Base-by-base conservation (phyloP, 192 early-diverging fungal genomes). In the Rhizoclosmatium sp. region DNA sequence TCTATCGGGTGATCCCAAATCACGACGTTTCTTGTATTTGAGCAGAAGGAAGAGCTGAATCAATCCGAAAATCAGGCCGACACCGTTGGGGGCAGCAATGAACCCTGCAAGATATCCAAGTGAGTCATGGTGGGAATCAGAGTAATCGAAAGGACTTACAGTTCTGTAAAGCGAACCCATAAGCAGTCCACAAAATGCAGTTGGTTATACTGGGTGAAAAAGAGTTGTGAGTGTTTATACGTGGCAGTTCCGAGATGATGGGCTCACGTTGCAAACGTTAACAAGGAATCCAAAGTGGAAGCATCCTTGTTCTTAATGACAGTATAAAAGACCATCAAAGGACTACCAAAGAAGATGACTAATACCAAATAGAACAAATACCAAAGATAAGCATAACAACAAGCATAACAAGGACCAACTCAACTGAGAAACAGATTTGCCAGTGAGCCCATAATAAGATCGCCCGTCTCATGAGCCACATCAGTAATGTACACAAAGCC, bases 281-380 rank as follows among this genome's bases (percentile, higher is more conserved):
- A 14, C 39, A 47, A 10, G 12, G 47, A 47, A 46, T 46, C 47
- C 42, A 69, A 47, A 4, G 42, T 19, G 0, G 1, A 0, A 47
- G 41, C 16, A 47, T 69, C 46, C 16, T 45, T 31, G 12, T 16
- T 14, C 31, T 23, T 39, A 12, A 69, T 47, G 41, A 69, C 67
- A 12, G 39, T 39, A 23, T 16, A 16, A 41, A 31, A 69, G 14
- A 47, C 46, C 21, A 12, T 16, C 21, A 69, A 45, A 19, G 67
- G 67, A 47, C 67, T 69, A 10, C 41, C 67, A 41, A 46, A 69
- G 45, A 69, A 69, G 5, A 69, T 45, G 41, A 69, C 67, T 41
- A 46, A 47, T 16, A 45, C 67, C 54, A 56, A 56, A 56, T 14
- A 56, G 54, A 14, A 31, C 0, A 31, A 31, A 31, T 31, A 31